Percentiles rank a stretch among this genome's conserved stretches.
Conservation (phyloP, 2,329 filamentous ascomycete genomes). For the Neonectria punicea region DNA sequence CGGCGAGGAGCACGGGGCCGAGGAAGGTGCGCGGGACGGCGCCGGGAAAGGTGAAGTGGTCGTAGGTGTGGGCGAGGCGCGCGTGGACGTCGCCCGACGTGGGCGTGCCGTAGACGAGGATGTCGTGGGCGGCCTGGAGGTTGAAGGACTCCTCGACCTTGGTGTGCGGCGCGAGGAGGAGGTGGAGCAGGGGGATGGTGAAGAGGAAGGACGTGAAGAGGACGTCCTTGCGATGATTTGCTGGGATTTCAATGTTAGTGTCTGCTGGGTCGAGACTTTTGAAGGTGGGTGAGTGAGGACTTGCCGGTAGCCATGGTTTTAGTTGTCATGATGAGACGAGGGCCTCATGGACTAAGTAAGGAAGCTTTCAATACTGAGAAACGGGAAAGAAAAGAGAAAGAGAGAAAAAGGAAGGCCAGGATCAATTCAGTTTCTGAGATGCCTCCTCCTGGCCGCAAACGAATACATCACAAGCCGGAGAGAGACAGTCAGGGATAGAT, state of each 20-base stretch:
- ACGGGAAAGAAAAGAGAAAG: not conserved
- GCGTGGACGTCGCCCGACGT: slow-evolving; percentile 59
- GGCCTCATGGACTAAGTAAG: not conserved
- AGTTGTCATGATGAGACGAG: slow-evolving; percentile 2
- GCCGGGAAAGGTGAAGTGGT: slow-evolving; percentile 91
- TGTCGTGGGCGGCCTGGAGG: slow-evolving; percentile 91
- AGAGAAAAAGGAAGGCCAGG: not conserved
- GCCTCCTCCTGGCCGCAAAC: not conserved
- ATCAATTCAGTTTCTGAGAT: not conserved
- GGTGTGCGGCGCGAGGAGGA: slow-evolving; percentile 83
- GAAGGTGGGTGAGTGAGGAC: not conserved
- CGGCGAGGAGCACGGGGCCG: slow-evolving; percentile 81
- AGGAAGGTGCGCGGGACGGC: slow-evolving; percentile 92
- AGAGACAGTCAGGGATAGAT: not conserved
- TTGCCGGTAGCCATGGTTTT: slow-evolving; percentile 39
- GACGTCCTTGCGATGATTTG: slow-evolving; percentile 33
- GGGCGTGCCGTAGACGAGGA: slow-evolving; percentile 83
- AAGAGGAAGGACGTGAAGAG: slow-evolving; percentile 49
- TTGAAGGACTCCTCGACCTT: slow-evolving; percentile 99
- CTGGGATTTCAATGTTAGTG: slow-evolving; percentile 6
- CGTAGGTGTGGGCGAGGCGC: slow-evolving; percentile 74
- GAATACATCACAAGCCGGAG: not conserved
- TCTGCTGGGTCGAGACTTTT: not conserved
- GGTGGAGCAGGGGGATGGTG: slow-evolving; percentile 74
- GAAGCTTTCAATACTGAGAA: not conserved